phyloP scores from a whole-genome alignment of 306 rosid genomes.

The Pyrus bretschneideri region DNA sequence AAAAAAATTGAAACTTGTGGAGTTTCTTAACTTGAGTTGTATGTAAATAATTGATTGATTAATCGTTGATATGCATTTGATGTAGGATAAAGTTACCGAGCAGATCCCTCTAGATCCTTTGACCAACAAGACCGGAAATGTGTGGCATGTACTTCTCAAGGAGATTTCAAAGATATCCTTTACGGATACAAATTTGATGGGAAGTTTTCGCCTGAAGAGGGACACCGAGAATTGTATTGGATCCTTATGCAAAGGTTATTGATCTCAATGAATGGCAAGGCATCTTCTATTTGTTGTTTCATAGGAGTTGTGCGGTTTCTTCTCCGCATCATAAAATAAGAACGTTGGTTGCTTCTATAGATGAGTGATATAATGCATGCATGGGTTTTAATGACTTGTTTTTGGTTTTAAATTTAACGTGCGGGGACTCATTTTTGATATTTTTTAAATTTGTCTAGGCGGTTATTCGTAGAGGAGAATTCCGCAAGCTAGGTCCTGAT shows the following conservation, averaged over 20 bases:
- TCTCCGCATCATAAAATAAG: neutral
- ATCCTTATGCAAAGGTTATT: slow-evolving; percentile 92
- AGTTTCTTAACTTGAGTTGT: no score
- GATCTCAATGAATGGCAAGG: neutral
- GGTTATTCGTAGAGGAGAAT: slow-evolving; percentile 80
- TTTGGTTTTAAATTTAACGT: slow-evolving; percentile 2
- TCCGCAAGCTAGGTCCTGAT: slow-evolving; percentile 63
- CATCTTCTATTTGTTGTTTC: neutral
- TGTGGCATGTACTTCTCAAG: slow-evolving; percentile 81
- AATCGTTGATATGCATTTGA: slow-evolving; percentile 1
- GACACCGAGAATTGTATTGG: slow-evolving; percentile 65
- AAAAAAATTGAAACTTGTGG: neutral
- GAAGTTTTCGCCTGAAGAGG: slow-evolving; percentile 55
- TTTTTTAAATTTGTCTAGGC: slow-evolving; percentile 54
- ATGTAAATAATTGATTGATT: neutral
- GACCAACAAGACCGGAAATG: slow-evolving; percentile 67
- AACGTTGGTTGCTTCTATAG: neutral
- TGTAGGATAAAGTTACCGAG: slow-evolving; percentile 74
- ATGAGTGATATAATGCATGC: neutral
- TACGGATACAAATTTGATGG: slow-evolving; percentile 85
- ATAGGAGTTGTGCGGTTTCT: neutral
- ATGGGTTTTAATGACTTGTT: neutral
- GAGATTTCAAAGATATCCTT: slow-evolving; percentile 69
- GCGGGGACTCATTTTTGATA: slow-evolving; percentile 4
- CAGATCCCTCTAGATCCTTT: slow-evolving; percentile 57